A percentile compares a stretch with the other conserved stretches of the same genome.
Evolutionary conservation across 2,329 filamentous ascomycete species (phyloP).

Genomic region (Aspergillus clavatus): DNA sequence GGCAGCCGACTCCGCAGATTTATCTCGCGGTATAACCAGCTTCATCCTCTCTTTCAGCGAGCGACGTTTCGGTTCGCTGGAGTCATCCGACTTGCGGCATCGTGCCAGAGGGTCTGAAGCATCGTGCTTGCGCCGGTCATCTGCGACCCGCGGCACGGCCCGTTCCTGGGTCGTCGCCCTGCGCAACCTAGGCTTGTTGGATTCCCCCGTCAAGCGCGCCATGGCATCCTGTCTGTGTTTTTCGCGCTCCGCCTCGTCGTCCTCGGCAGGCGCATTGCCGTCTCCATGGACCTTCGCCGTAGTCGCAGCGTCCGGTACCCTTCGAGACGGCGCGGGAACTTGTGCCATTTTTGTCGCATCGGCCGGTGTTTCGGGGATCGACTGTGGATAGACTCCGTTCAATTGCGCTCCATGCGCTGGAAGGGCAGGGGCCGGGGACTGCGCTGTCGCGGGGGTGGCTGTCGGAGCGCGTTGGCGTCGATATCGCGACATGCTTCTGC

Average conservation of each 20-base stretch:
- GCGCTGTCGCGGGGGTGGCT: conserved; percentile 8
- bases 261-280: conserved; percentile 3
- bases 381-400: neutral
- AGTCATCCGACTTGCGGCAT: conserved; percentile 3
- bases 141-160: conserved; percentile 4
- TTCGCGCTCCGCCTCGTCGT: conserved; percentile 17
- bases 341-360: neutral
- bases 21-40: conserved; percentile 16
- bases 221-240: conserved; percentile 30
- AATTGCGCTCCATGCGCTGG: conserved; percentile 5
- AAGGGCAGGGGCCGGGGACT: conserved; percentile 10
- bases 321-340: neutral
- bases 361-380: neutral
- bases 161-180: conserved; percentile 12
- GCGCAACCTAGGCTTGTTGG: conserved; percentile 4
- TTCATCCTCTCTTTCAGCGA: conserved; percentile 30
- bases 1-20: conserved; percentile 1
- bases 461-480: conserved; percentile 23
- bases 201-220: conserved; percentile 30
- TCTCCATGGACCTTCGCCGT: neutral
- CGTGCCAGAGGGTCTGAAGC: neutral
- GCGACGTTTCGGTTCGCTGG: conserved; percentile 20
- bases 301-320: neutral
- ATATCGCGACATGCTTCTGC: conserved; percentile 34
- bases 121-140: neutral